Evolutionary conservation across 2,329 filamentous ascomycete genomes (phyloP).

Genomic region (Neofusicoccum umdonicola): DNA sequence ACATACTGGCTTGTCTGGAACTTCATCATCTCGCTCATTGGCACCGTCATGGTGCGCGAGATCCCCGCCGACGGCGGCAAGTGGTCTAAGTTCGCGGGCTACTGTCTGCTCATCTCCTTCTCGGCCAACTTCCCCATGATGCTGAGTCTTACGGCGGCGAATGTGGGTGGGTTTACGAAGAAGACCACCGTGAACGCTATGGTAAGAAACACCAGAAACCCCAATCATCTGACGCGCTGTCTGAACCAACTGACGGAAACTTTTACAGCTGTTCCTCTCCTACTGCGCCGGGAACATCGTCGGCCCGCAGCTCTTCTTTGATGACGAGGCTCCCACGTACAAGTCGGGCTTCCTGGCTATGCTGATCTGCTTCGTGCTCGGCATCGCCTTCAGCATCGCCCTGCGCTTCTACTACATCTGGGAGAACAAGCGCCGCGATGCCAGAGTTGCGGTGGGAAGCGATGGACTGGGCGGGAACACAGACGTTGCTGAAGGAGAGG

Average conservation of each 20-base stretch:
- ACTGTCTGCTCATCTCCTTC: slow-evolving; percentile 29
- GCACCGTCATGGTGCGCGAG: slow-evolving; percentile 27
- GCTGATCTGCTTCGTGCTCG: slow-evolving; percentile 17
- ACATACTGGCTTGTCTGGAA: slow-evolving; percentile 23
- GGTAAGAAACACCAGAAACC: not conserved
- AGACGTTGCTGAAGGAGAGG: slow-evolving; percentile 11
- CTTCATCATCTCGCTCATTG: slow-evolving; percentile 23
- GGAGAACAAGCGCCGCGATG: slow-evolving; percentile 21
- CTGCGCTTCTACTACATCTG: slow-evolving; percentile 20
- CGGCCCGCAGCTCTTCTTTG: slow-evolving; percentile 15
- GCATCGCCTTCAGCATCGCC: slow-evolving; percentile 13
- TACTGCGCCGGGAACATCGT: slow-evolving; percentile 13
- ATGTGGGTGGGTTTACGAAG: slow-evolving; percentile 31
- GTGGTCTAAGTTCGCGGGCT: slow-evolving; percentile 28
- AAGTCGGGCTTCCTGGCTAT: slow-evolving; percentile 4
- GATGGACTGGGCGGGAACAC: not conserved
- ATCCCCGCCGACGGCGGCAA: slow-evolving; percentile 17
- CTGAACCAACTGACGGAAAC: too few relatives aligned
- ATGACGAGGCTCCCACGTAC: slow-evolving; percentile 2
- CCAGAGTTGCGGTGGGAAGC: not conserved
- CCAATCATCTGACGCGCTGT: too few relatives aligned
- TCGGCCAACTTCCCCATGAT: slow-evolving; percentile 29
- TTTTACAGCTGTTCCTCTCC: not conserved
- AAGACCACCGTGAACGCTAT: slow-evolving; percentile 26
- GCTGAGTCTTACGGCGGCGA: slow-evolving; percentile 25